Conservation (phyloP, 2,329 filamentous ascomycete species). For the Aurifilum marmelostoma region DNA sequence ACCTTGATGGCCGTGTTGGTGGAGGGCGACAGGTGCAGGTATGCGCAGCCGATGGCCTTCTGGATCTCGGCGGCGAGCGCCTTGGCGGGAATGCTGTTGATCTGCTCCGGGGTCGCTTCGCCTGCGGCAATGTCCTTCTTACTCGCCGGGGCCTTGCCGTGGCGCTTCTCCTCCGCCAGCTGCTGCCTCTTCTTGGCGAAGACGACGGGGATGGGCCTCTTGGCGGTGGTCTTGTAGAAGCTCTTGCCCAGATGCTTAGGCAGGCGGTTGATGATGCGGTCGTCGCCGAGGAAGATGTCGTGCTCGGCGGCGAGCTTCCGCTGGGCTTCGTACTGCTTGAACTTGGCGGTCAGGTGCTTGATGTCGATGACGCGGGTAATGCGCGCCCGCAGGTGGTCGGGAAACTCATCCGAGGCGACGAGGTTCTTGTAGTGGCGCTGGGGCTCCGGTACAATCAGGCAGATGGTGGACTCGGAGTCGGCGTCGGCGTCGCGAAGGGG, state of each 20-base stretch:
- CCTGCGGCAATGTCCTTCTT: constrained; percentile 51
- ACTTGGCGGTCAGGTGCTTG: constrained; percentile 79
- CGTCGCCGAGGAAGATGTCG: constrained; percentile 92
- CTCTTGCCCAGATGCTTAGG: constrained; percentile 84
- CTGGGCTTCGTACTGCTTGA: constrained; percentile 84
- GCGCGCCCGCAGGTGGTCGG: constrained; percentile 64
- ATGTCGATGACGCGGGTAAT: constrained; percentile 80
- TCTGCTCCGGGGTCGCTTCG: constrained; percentile 39
- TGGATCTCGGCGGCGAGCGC: constrained; percentile 81
- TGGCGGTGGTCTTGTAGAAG: constrained; percentile 82
- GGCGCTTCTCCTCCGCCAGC: constrained; percentile 61
- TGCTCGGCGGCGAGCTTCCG: constrained; percentile 83
- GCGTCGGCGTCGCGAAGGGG: constrained; percentile 69
- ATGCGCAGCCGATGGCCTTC: constrained; percentile 73
- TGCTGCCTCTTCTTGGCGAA: constrained; percentile 58
- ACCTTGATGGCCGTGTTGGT: constrained; percentile 82
- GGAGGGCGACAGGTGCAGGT: constrained; percentile 78
- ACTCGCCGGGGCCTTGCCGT: constrained; percentile 54
- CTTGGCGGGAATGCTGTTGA: constrained; percentile 57
- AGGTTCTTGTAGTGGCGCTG: constrained; percentile 92
- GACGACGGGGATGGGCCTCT: constrained; percentile 83
- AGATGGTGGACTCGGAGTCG: constrained; percentile 69
- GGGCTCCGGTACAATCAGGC: constrained; percentile 79
- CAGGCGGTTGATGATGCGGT: constrained; percentile 75
- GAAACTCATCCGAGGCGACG: constrained; percentile 73